Conservation (phyloP, 176 grass and related monocot species). For the Musa troglodytarum region DNA sequence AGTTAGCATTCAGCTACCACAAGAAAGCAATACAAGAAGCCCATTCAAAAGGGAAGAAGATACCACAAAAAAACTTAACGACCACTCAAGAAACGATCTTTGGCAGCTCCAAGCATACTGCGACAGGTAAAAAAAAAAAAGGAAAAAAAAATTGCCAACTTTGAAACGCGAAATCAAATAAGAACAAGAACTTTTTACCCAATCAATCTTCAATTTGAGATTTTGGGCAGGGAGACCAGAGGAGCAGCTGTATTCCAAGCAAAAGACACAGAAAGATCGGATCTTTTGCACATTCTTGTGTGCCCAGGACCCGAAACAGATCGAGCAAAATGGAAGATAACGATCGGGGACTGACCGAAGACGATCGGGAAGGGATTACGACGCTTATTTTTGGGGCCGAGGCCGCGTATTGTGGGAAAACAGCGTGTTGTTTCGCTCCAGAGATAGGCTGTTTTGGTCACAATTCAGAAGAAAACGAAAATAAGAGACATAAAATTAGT, state of each 20-base stretch:
- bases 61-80: background rate
- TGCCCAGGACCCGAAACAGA: background rate
- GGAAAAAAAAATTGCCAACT: background rate
- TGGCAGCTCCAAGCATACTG: background rate
- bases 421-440: constrained; percentile 4
- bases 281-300: background rate
- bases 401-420: background rate
- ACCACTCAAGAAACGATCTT: background rate
- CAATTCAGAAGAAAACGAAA: background rate
- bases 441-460: constrained; percentile 1
- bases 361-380: background rate
- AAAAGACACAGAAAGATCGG: background rate
- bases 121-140: background rate
- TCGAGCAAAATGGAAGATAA: background rate
- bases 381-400: constrained; percentile 3
- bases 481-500: background rate
- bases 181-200: background rate
- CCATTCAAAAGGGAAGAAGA: background rate
- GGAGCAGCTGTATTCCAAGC: background rate
- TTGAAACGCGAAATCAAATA: background rate
- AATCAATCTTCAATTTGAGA: background rate
- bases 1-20: background rate
- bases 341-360: background rate
- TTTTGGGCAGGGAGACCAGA: background rate
- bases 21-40: background rate